Conservation (phyloP, 768 basidiomycete species). For the Lentinula guzmanii region DNA sequence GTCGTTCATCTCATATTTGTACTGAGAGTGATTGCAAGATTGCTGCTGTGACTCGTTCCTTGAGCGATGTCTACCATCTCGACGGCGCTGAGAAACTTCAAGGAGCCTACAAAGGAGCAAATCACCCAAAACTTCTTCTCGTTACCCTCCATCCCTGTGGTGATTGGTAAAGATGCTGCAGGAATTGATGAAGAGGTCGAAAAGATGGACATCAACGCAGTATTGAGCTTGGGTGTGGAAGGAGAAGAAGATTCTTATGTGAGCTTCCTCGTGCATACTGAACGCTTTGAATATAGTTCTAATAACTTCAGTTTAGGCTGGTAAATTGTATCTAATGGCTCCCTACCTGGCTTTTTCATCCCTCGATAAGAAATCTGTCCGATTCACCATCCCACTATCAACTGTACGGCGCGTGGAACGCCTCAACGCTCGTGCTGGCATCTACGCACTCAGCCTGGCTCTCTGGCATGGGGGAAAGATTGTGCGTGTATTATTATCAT, state of each 20-base stretch:
- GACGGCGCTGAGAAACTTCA: slow-evolving; percentile 84
- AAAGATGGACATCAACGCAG: slow-evolving; percentile 86
- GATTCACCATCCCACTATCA: slow-evolving; percentile 86
- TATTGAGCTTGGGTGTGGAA: slow-evolving; percentile 70
- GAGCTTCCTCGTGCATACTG: slow-evolving; percentile 27
- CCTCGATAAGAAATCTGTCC: slow-evolving; percentile 86
- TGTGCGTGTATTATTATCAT: slow-evolving; percentile 38
- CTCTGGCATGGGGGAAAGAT: slow-evolving; percentile 95
- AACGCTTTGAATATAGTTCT: neutral
- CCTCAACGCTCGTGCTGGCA: slow-evolving; percentile 87
- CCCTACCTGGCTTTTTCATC: slow-evolving; percentile 90
- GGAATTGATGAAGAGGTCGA: slow-evolving; percentile 37
- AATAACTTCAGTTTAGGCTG: slow-evolving; percentile 51
- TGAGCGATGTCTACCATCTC: slow-evolving; percentile 73
- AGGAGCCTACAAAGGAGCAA: slow-evolving; percentile 89
- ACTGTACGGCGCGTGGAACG: slow-evolving; percentile 92
- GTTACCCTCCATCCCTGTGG: slow-evolving; percentile 39
- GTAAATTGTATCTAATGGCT: slow-evolving; percentile 82
- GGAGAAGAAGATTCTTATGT: slow-evolving; percentile 93
- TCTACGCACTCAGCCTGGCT: slow-evolving; percentile 92
- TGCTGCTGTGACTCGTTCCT: neutral
- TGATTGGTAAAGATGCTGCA: slow-evolving; percentile 17
- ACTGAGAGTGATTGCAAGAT: too few relatives aligned
- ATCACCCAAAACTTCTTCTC: slow-evolving; percentile 84
- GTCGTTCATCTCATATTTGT: too few relatives aligned